A percentile compares a stretch with the other conserved stretches of the same genome.
Conservation (phyloP, 2,329 filamentous ascomycete species). For the Aspergillus ustus region DNA sequence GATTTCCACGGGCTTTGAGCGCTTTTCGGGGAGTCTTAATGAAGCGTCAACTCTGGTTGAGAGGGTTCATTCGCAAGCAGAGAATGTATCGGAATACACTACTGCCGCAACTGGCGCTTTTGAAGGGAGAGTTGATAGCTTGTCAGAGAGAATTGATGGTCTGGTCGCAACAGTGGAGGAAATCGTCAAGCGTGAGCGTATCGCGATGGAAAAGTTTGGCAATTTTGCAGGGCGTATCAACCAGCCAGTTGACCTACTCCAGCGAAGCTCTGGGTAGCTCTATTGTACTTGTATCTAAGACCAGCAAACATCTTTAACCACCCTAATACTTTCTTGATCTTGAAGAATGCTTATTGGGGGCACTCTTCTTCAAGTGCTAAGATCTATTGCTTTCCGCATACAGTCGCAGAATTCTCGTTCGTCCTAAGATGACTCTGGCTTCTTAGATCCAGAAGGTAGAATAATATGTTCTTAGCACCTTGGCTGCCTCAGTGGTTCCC, state of each 20-base stretch:
- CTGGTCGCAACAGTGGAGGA: background rate
- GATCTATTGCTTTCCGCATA: no score
- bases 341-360: no score
- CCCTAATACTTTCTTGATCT: no score
- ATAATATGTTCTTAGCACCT: no score
- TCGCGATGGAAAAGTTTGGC: constrained; percentile 4
- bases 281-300: background rate
- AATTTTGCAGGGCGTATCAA: constrained; percentile 1
- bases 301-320: no score
- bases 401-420: no score
- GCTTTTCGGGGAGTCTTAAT: background rate
- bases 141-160: constrained; percentile 4
- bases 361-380: no score
- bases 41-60: constrained; percentile 1
- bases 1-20: background rate
- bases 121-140: background rate
- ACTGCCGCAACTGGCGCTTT: background rate
- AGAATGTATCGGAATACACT: background rate
- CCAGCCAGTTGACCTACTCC: background rate
- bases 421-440: no score
- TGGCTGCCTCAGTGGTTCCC: no score
- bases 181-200: constrained; percentile 6
- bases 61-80: background rate
- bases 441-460: no score
- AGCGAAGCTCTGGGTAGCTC: background rate